A percentile compares a stretch with the other conserved stretches of the same genome.
phyloP scores from a whole-genome alignment of 352 stramenopile genomes.

The Globisporangium uncinulatum region DNA sequence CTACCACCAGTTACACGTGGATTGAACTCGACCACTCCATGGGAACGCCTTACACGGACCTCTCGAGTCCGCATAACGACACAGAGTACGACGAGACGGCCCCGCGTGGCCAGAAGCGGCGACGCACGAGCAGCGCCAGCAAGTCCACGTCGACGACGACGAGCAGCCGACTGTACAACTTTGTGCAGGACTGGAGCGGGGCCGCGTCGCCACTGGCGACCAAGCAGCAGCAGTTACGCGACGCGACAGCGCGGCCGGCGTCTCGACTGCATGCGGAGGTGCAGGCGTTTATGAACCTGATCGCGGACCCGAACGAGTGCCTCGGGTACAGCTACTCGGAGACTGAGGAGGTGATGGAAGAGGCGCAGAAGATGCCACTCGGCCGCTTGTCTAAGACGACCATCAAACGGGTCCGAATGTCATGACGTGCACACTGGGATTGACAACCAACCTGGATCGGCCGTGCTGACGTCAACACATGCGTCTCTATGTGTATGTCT shows the following conservation, averaged over 20 bases:
- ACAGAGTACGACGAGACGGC: conserved; percentile 24
- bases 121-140: conserved; percentile 1
- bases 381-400: conserved; percentile 49
- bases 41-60: conserved; percentile 35
- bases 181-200: conserved; percentile 8
- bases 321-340: conserved; percentile 28
- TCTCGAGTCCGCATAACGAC: conserved; percentile 25
- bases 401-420: conserved; percentile 40
- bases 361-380: conserved; percentile 42
- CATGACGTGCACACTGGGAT: neutral
- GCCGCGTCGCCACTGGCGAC: neutral
- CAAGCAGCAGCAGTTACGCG: neutral
- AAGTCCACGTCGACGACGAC: neutral
- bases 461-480: neutral
- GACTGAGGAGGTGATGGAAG: conserved; percentile 31
- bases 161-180: neutral
- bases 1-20: conserved; percentile 47
- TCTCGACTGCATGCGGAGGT: conserved; percentile 41
- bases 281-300: conserved; percentile 31
- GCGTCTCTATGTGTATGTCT: neutral
- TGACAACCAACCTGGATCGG: neutral
- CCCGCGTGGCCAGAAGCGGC: conserved; percentile 11
- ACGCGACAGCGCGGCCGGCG: conserved; percentile 13
- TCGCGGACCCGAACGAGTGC: conserved; percentile 27
- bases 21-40: conserved; percentile 60